These are phyloP conservation scores for Cubamyces sp. DNA, from an alignment of 768 basidiomycete species.

Conservation along the genomic window DNA sequence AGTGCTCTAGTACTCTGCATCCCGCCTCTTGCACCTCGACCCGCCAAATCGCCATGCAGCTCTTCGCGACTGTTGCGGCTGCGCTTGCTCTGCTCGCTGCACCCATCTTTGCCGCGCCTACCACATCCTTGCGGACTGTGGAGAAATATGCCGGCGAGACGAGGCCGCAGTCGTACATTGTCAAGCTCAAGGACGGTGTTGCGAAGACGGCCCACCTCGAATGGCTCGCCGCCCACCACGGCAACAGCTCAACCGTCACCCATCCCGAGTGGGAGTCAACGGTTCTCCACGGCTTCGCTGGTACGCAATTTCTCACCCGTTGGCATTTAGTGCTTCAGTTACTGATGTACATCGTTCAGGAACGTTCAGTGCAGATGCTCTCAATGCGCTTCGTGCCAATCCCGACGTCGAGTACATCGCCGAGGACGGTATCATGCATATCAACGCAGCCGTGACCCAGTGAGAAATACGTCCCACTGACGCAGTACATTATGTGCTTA, in stretches of 20 bases:
- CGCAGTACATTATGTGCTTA: neutral
- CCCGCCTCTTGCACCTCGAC: slow-evolving; percentile 2
- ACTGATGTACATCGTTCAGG: slow-evolving; percentile 8
- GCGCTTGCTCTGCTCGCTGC: slow-evolving; percentile 14
- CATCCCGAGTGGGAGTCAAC: slow-evolving; percentile 26
- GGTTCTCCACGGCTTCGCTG: slow-evolving; percentile 31
- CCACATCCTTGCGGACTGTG: slow-evolving; percentile 3
- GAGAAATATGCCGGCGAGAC: slow-evolving; percentile 22
- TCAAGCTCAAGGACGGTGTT: slow-evolving; percentile 29
- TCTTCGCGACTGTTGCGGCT: slow-evolving; percentile 10
- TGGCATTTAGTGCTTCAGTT: neutral
- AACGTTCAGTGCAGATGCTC: slow-evolving; percentile 15
- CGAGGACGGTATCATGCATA: slow-evolving; percentile 27
- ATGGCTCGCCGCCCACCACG: slow-evolving; percentile 18
- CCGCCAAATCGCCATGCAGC: neutral
- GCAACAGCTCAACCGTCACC: slow-evolving; percentile 18
- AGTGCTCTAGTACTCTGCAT: slow-evolving; percentile 12
- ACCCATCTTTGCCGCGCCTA: slow-evolving; percentile 5
- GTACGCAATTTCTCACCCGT: slow-evolving; percentile 5
- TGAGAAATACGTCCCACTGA: neutral
- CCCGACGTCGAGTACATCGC: slow-evolving; percentile 29
- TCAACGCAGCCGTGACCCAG: slow-evolving; percentile 21
- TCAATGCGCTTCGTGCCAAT: slow-evolving; percentile 27
- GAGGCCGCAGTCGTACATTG: slow-evolving; percentile 27
- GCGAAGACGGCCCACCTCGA: slow-evolving; percentile 25